Evolutionary conservation across 192 early-diverging fungal genomes (phyloP), one percentile per base, ranked within the genome.

Genomic region (Dissophora globulifera): DNA sequence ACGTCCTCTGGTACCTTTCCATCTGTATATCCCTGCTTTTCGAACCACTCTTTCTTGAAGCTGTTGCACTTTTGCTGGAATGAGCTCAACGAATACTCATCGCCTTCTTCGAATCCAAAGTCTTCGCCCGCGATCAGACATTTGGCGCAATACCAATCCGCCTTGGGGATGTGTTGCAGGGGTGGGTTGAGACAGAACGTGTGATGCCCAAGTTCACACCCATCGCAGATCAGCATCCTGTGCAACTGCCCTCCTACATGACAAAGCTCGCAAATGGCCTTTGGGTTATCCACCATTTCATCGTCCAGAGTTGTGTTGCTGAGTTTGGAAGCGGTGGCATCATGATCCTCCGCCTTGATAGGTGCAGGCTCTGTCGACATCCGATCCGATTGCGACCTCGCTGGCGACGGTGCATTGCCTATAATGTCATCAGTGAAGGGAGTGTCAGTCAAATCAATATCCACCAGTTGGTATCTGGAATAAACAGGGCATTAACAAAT

Each of bases 91-190:
- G 85, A 85, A 62, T 93, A 91, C 57, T 92, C 91, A 13, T 86
- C 87, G 4, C 93, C 93, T 43, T 98, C 95, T 52, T 95, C 93
- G 67, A 97, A 99, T 2, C 95, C 97, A 82, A 93, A 99, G 57
- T 99, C 94, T 20, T 90, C 83, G 30, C 95, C 93, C 17, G 87
- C 84, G 6, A 84, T 81, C 43, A 88, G 78, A 57, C 97, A 99
- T 33, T 90, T 75, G 19, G 90, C 72, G 81, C 97, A 99, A 67
- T 91, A 94, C 95, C 95, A 99, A 41, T 95, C 92, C 3, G 69
- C 45, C 79, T 84, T 67, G 29, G 92, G 91, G 31, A 71, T 54
- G 30, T 75, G 62, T 3, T 64, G 62, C 29, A 61, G 56, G 16
- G 86, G 84, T 16, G 91, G 91, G 26, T 67, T 69, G 33, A 93